Evolutionary conservation across 305 asterid genomes (phyloP).

Genomic region (Fraxinus paxiana): DNA sequence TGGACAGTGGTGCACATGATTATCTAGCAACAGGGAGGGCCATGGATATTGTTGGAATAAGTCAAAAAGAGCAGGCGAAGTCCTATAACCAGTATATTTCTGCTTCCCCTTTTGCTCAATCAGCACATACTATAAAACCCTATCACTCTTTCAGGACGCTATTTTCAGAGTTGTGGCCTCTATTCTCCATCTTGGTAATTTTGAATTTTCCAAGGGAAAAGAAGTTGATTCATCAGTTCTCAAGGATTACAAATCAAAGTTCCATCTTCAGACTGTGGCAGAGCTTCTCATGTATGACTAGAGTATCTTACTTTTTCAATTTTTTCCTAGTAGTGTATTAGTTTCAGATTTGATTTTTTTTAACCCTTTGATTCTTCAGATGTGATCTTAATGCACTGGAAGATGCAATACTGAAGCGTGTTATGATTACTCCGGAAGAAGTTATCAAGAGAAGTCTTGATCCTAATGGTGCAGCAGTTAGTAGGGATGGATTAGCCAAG

Average conservation of each 20-base stretch:
- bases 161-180: conserved; percentile 86
- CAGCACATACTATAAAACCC: conserved; percentile 15
- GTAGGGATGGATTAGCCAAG: conserved; percentile 83
- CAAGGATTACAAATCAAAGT: conserved; percentile 71
- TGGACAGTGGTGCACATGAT: conserved; percentile 85
- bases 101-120: conserved; percentile 3
- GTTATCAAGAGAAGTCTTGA: conserved; percentile 82
- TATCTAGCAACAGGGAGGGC: conserved; percentile 79
- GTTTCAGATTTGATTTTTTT: background rate
- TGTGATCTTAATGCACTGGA: conserved; percentile 59
- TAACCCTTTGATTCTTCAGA: conserved; percentile 30
- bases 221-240: conserved; percentile 71
- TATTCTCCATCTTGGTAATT: conserved; percentile 80
- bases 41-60: conserved; percentile 85
- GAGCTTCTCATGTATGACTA: conserved; percentile 68
- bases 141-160: conserved; percentile 55
- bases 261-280: conserved; percentile 65
- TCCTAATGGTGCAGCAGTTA: conserved; percentile 63
- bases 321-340: conserved; percentile 11
- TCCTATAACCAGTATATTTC: conserved; percentile 21
- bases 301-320: conserved; percentile 12
- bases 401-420: conserved; percentile 79
- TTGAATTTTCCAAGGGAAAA: conserved; percentile 60
- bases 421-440: conserved; percentile 84
- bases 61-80: conserved; percentile 64